Conservation (phyloP, 1,284 basidiomycete genomes). For the Termitomyces sp. region DNA sequence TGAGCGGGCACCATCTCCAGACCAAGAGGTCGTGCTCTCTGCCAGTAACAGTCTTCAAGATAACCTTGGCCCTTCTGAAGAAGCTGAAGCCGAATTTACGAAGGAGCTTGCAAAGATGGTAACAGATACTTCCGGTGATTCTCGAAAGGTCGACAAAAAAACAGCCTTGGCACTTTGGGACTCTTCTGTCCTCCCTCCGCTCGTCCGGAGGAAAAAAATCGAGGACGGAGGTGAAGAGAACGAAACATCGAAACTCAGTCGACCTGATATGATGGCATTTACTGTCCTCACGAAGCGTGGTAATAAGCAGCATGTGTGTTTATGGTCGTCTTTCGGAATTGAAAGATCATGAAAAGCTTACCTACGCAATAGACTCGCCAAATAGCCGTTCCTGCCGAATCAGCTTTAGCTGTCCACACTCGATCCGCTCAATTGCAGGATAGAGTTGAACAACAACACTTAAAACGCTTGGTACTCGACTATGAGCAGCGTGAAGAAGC, state of each 20-base stretch:
- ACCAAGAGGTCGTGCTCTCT: constrained; percentile 67
- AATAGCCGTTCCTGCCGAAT: constrained; percentile 82
- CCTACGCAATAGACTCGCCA: constrained; percentile 58
- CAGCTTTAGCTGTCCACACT: constrained; percentile 85
- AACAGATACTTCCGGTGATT: constrained; percentile 77
- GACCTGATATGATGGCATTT: constrained; percentile 78
- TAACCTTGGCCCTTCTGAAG: constrained; percentile 70
- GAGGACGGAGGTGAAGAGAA: constrained; percentile 52
- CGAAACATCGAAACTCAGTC: constrained; percentile 32
- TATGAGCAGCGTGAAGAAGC: constrained; percentile 84
- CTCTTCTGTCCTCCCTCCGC: constrained; percentile 69
- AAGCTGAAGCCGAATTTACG: constrained; percentile 90
- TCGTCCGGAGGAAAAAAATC: constrained; percentile 52
- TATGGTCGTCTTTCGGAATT: background rate
- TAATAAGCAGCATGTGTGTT: constrained; percentile 81
- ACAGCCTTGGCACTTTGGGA: constrained; percentile 83
- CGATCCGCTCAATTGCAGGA: constrained; percentile 86
- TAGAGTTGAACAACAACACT: constrained; percentile 90
- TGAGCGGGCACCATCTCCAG: constrained; percentile 71
- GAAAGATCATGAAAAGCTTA: constrained; percentile 5
- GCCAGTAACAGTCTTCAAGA: constrained; percentile 51
- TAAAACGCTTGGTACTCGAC: constrained; percentile 88
- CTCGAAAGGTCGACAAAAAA: constrained; percentile 81
- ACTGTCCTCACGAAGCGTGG: constrained; percentile 92
- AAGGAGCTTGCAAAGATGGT: constrained; percentile 96